Base-by-base conservation (phyloP, 768 basidiomycete genomes). In the Lentinula sp. region DNA sequence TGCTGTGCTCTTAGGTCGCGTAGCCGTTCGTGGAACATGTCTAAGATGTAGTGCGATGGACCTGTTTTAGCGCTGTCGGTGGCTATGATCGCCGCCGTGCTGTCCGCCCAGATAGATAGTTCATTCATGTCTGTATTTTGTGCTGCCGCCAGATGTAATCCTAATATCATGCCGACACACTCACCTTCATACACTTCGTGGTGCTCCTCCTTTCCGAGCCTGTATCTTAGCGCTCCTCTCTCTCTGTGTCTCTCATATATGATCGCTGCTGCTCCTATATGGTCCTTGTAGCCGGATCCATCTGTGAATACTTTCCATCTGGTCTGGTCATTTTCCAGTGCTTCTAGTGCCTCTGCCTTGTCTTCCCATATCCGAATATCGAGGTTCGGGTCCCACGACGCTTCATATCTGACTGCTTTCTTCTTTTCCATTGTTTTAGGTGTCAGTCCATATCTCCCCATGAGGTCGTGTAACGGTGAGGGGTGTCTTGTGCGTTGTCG, bases 401-500 rank as follows among this genome's bases (percentile, higher is more conserved):
- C 28, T 4, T 28, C 28, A 4, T 28, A 28, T 16, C 15, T 2
- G 2, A 46, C 45, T 16, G 45, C 45, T 16, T 3, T 21, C 16
- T 16, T 46, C 16, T 46, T 53, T 37, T 53, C 51, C 21, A 31
- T n/a, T n/a, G 8, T 6, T 37, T n/a, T 18, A 1, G 51, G 51
- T 1, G 6, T 32, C 7, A 32, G 51, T 32, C 16, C 16, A 37
- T 23, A 63, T 1, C 48, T 16, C 18, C 61, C n/a, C 13, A 63
- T 37, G 1, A 67, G 54, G 15, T 66, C 21, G 31, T 68, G 67
- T 6, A 68, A 42, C 0, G 65, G 57, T 1, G 67, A 62, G 6
- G 46, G 16, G 40, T 64, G 63, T 18, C 55, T 48, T 1, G 28
- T 4, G 2, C 61, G 32, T 13, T 55, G 31, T 7, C 6, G 23